phyloP scores from a whole-genome alignment of 75 land plant genomes.

The Picea glauca region DNA sequence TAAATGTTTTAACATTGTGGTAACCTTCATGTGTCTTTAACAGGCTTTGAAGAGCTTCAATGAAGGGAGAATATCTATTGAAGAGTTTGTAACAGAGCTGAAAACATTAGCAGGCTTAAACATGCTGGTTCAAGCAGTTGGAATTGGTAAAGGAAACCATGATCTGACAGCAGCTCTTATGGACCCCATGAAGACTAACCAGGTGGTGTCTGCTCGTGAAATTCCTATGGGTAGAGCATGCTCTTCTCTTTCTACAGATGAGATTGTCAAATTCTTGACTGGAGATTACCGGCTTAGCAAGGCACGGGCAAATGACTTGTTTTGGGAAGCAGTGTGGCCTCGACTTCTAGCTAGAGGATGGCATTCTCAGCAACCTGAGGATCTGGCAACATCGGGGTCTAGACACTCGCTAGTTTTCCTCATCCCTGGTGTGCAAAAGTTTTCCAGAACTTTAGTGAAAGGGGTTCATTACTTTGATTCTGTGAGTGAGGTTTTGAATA shows the following conservation, averaged over 20 bases:
- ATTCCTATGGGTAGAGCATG: constrained; percentile 55
- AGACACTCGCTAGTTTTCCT: constrained; percentile 51
- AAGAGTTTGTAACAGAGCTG: constrained; percentile 41
- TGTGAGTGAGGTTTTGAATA: constrained; percentile 58
- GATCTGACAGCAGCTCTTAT: constrained; percentile 48
- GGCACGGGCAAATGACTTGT: constrained; percentile 58
- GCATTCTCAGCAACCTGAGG: constrained; percentile 65
- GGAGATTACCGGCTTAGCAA: constrained; percentile 69
- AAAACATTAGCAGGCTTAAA: constrained; percentile 44
- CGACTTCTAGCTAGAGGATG: constrained; percentile 66
- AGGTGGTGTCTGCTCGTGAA: constrained; percentile 15
- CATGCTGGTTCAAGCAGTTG: constrained; percentile 51
- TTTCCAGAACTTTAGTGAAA: constrained; percentile 55
- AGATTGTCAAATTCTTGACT: constrained; percentile 47
- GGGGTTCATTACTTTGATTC: constrained; percentile 76
- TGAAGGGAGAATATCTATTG: constrained; percentile 47
- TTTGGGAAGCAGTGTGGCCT: constrained; percentile 93
- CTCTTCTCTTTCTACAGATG: constrained; percentile 45
- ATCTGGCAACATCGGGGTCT: constrained; percentile 16
- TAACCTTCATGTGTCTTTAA: constrained; percentile 1
- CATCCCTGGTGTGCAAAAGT: constrained; percentile 56
- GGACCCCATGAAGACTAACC: constrained; percentile 30
- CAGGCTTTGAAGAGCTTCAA: constrained; percentile 40
- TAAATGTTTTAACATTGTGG: background rate
- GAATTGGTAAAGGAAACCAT: constrained; percentile 50